Conservation (phyloP, 192 early-diverging fungal genomes). For the Dimargaris xerosporica region DNA sequence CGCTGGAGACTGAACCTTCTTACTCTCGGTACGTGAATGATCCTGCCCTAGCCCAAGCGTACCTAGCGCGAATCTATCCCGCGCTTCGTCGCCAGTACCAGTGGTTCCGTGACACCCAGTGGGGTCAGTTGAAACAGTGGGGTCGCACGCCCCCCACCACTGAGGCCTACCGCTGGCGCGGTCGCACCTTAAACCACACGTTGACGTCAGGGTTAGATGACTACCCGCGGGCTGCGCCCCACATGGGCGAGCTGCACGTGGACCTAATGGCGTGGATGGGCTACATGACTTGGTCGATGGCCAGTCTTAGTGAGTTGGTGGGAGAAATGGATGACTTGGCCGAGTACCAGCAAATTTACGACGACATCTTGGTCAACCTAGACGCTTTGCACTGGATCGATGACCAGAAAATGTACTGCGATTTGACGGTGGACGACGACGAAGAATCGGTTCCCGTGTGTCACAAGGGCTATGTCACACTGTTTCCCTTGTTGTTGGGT, state of each 20-base stretch:
- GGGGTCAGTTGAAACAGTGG: slow-evolving; percentile 37
- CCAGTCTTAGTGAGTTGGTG: slow-evolving; percentile 38
- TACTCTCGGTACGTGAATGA: background rate
- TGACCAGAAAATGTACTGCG: slow-evolving; percentile 39
- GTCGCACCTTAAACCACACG: slow-evolving; percentile 65
- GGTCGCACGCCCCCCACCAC: slow-evolving; percentile 21
- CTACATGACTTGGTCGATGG: slow-evolving; percentile 37
- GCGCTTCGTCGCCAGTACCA: slow-evolving; percentile 50
- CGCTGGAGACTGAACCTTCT: background rate
- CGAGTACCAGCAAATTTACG: slow-evolving; percentile 34
- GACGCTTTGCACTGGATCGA: slow-evolving; percentile 62
- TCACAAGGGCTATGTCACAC: slow-evolving; percentile 61
- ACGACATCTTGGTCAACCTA: slow-evolving; percentile 34
- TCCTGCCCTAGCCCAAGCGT: slow-evolving; percentile 23
- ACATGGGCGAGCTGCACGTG: slow-evolving; percentile 63
- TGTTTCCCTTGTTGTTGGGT: slow-evolving; percentile 70
- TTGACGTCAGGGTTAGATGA: slow-evolving; percentile 89
- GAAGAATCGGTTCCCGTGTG: slow-evolving; percentile 16
- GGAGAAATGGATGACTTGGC: slow-evolving; percentile 37
- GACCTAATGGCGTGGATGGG: slow-evolving; percentile 70
- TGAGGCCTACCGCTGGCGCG: slow-evolving; percentile 85
- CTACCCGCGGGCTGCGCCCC: slow-evolving; percentile 67
- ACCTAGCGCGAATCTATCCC: slow-evolving; percentile 37
- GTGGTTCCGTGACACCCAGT: slow-evolving; percentile 71
- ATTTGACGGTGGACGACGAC: slow-evolving; percentile 38